These are phyloP conservation scores for apple (Malus domestica) DNA, from an alignment of 306 rosid genomes.

Conservation along the genomic window ASM211411v1 NC_041802.1:23712501-23713000, in stretches of 20 bases:
- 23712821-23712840: not conserved
- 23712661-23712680: not conserved
- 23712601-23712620: slow-evolving; percentile 5
- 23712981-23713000: not conserved
- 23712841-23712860: not conserved
- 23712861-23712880: not conserved
- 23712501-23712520: not conserved
- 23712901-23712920: no score
- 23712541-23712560: not conserved
- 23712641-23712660: slow-evolving; percentile 23
- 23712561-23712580: not conserved
- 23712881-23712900: not conserved
- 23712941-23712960: not conserved
- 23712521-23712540: not conserved
- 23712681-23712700: not conserved
- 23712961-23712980: not conserved
- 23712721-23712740: not conserved
- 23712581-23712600: not conserved
- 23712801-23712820: slow-evolving; percentile 22
- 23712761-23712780: not conserved
- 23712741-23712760: not conserved
- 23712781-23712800: slow-evolving; percentile 24
- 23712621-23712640: slow-evolving; percentile 19
- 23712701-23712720: not conserved
- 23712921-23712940: no score